Evolutionary conservation across 768 basidiomycete species (phyloP), one percentile per base, ranked within the genome.

Genomic region (Mycena alexandri): DNA sequence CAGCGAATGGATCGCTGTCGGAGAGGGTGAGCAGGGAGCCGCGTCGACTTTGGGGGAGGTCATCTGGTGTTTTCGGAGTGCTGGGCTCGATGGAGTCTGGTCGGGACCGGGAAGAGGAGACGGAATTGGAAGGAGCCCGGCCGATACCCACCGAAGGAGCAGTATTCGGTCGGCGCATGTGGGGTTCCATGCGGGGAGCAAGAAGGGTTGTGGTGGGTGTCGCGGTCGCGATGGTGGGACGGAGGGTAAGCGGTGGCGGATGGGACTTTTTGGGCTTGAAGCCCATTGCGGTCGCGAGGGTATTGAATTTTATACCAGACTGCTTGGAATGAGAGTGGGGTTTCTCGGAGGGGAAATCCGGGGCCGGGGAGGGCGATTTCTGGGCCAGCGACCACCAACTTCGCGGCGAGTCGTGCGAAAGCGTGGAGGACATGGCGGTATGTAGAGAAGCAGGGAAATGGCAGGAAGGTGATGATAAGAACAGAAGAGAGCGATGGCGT

Each of bases 1-100:
- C 82, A 29, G 87, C 88, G 72, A 91, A 91, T 7, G 90, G 90
- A 79, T 91, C 90, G 9, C 80, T 65, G 71, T 91, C 90, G 12
- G 88, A 87, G 24, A 89, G 81, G 5, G 89, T 89, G 59, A 91
- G 74, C 61, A 91, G 77, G 2, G 90, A 90, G 44, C 85, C 82
- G 46, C 85, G 81, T 43, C 72, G 64, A n/a, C 71, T 61, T 55
- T 79, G 74, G 59, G 74, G 74, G 25, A 77, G 83, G 58, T 78
- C 79, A 71, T 90, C 89, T 19, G 81, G 77, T 7, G 69, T 70
- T 55, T 41, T 66, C 13, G 90, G 89, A 5, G 89, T 89, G 46
- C 77, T 76, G 10, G 88, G 87, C 64, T 85, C 86, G 36, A 82
- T 75, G 24, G 88, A 85, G 73, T 89, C 87, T 47, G 83, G 83